A percentile compares a stretch with the other conserved stretches of the same genome.
Evolutionary conservation across 2,329 filamentous ascomycete species (phyloP).

Genomic region (Phialophora chinensis): DNA sequence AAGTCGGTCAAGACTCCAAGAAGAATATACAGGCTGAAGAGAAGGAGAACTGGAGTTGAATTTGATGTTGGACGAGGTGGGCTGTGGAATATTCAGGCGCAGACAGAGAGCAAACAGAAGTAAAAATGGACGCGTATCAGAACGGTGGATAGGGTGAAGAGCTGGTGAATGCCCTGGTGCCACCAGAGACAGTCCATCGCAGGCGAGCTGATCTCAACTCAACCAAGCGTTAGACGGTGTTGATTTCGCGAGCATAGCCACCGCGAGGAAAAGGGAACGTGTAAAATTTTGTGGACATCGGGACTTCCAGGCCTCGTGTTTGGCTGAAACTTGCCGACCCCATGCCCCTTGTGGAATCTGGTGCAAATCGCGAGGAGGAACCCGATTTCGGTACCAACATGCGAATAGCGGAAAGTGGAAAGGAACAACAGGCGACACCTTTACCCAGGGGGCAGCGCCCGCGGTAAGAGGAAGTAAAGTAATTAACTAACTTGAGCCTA

Average conservation of each 20-base stretch:
- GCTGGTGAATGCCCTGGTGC: not conserved
- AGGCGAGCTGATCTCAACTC: conserved; percentile 12
- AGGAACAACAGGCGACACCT: not conserved
- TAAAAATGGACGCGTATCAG: conserved; percentile 11
- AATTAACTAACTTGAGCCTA: not conserved
- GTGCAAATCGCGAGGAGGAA: not conserved
- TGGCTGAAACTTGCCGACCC: conserved; percentile 5
- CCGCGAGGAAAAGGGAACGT: conserved; percentile 9
- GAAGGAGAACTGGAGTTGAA: conserved; percentile 4
- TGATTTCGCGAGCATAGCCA: conserved; percentile 16
- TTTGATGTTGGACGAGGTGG: conserved; percentile 2
- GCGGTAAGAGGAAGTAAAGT: not conserved
- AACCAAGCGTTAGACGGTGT: conserved; percentile 4
- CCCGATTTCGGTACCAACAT: not conserved
- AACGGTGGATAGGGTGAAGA: not conserved
- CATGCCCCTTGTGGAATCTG: not conserved
- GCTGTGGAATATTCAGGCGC: conserved; percentile 19
- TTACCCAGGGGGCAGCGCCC: conserved; percentile 4
- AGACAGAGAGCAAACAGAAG: conserved; percentile 15
- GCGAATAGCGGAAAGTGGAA: not conserved
- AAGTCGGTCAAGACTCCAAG: conserved; percentile 5
- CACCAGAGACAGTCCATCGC: not conserved
- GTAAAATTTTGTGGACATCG: conserved; percentile 7
- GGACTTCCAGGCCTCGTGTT: not conserved
- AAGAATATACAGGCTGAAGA: conserved; percentile 5